Percentiles rank a stretch among this genome's conserved stretches.
Conservation (phyloP, 768 basidiomycete species). For the Trametes meyenii region DNA sequence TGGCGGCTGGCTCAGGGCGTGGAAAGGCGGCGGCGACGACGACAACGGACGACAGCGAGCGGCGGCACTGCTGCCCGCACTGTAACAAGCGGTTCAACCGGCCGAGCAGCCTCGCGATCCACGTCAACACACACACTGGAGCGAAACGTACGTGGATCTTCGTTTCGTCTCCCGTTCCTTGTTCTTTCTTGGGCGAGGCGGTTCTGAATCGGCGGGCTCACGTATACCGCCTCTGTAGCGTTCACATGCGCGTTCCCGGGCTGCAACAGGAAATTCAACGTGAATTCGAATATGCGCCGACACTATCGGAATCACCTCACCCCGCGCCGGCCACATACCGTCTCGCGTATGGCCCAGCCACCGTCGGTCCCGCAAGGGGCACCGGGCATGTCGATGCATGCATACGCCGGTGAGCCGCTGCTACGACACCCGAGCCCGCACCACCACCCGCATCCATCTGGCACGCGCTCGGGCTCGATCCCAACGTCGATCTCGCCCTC, state of each 20-base stretch:
- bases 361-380: slow-evolving; percentile 2
- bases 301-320: slow-evolving; percentile 69
- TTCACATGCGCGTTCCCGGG: slow-evolving; percentile 64
- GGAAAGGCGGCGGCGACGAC: background rate
- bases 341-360: slow-evolving; percentile 22
- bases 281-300: slow-evolving; percentile 83
- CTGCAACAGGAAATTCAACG: slow-evolving; percentile 79
- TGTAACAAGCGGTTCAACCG: slow-evolving; percentile 70
- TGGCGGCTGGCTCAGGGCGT: background rate
- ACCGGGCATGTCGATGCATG: background rate
- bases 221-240: slow-evolving; percentile 41
- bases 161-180: too few species aligned
- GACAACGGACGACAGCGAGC: slow-evolving; percentile 17
- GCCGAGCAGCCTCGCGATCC: slow-evolving; percentile 67
- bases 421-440: too few species aligned
- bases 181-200: too few species aligned
- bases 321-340: slow-evolving; percentile 19
- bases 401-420: background rate
- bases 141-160: slow-evolving; percentile 31
- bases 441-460: too few species aligned
- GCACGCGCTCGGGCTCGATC: background rate
- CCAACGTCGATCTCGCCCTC: slow-evolving; percentile 5
- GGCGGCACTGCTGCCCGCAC: slow-evolving; percentile 35
- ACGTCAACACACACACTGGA: slow-evolving; percentile 70
- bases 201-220: too few species aligned